Conservation (phyloP, 306 rosid genomes). For the Calophaca sinica region DNA sequence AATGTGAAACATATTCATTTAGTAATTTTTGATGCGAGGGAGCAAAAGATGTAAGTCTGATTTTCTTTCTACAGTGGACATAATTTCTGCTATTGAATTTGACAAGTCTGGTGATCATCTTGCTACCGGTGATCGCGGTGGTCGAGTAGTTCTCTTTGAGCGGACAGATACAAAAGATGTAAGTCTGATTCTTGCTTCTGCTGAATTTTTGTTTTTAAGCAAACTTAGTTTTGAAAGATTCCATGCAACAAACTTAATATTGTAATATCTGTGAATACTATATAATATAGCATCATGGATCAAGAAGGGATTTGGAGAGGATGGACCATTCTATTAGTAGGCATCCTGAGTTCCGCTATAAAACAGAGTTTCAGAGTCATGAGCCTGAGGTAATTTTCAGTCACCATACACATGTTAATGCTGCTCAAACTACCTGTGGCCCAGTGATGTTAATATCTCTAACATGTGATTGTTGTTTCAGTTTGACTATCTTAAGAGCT, state of each 20-base stretch:
- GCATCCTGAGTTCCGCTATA: constrained; percentile 99
- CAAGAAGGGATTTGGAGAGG: constrained; percentile 92
- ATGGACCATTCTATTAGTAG: constrained; percentile 75
- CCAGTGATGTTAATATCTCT: constrained; percentile 38
- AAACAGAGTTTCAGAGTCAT: constrained; percentile 99
- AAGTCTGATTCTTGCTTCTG: constrained; percentile 46
- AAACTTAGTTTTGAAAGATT: constrained; percentile 36
- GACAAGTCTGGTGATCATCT: constrained; percentile 97
- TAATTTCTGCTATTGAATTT: constrained; percentile 97
- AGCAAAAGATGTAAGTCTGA: constrained; percentile 34
- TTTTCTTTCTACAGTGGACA: constrained; percentile 79
- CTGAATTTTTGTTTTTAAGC: constrained; percentile 11
- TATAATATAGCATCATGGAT: constrained; percentile 69
- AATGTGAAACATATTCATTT: constrained; percentile 9
- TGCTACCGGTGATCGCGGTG: constrained; percentile 99
- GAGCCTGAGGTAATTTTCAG: constrained; percentile 83
- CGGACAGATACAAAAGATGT: constrained; percentile 95
- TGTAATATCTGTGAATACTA: constrained; percentile 26
- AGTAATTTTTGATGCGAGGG: constrained; percentile 23
- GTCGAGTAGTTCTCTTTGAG: constrained; percentile 98
- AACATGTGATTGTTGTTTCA: constrained; percentile 49
- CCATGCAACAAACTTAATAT: constrained; percentile 30
- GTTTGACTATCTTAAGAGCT: constrained; percentile 99
- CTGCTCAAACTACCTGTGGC: constrained; percentile 10
- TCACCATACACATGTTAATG: constrained; percentile 25